Evolutionary conservation across 2,329 filamentous ascomycete genomes (phyloP), one percentile per base, ranked within the genome.

Genomic region (Davidsoniella australis): DNA sequence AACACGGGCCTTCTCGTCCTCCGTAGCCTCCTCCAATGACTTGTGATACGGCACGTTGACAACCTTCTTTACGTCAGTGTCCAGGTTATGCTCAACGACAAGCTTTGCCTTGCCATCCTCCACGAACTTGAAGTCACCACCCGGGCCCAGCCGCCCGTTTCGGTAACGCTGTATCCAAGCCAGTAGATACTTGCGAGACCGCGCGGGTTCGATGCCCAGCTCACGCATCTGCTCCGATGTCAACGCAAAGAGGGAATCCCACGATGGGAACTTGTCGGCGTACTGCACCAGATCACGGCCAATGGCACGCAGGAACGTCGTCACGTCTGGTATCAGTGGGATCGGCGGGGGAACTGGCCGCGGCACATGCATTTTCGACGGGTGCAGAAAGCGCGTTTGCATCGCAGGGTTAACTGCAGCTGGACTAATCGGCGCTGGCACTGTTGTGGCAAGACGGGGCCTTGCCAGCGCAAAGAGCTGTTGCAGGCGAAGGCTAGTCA

Each of bases 241-340:
- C 55, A 91, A 71, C 42, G 80, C 80, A 72, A 96, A 96, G 42
- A 98, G 77, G 5, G 85, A 76, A 48, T 91, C 82, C 91, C 91
- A 96, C 9, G 82, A 81, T 2, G 84, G 78, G 58, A 98, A 85
- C 65, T 96, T 96, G 65, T 76, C 71, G 45, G 82, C 76, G 68
- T 95, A 85, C 60, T 82, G 78, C 59, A 75, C 79, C 58, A 95
- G 78, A 58, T 80, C 80, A 55, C 91, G 88, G 57, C 91, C 91
- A 65, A 96, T 95, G 53, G 95, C 72, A 36, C 76, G 85, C 54
- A 96, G 80, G 65, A 98, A 94, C 14, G 88, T 91, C 57, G 73
- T 62, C 39, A 86, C 78, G 62, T 95, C 81, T 29, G 88, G 89
- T 38, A 94, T 80, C 58, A 94, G 87, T 1, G 86, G 85, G 37